A percentile compares a stretch with the other conserved stretches of the same genome.
phyloP scores from a whole-genome alignment of 108 stramenopile species.

The Fragilaria radians region DNA sequence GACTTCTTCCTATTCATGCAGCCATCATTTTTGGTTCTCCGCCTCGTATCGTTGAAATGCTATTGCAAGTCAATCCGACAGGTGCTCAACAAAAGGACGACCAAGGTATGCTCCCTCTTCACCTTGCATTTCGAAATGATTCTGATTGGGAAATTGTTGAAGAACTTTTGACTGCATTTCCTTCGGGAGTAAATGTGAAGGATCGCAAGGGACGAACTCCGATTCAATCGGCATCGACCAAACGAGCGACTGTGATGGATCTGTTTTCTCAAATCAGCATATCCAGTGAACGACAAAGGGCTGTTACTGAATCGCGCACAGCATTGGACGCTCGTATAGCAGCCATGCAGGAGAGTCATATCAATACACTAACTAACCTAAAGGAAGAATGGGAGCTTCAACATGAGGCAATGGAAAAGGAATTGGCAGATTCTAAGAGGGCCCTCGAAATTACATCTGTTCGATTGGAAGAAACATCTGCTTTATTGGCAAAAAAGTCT shows the following conservation, averaged over 20 bases:
- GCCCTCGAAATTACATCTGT: constrained; percentile 11
- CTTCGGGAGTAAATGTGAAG: constrained; percentile 55
- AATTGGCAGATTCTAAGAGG: constrained; percentile 1
- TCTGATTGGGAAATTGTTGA: constrained; percentile 47
- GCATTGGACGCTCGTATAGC: constrained; percentile 16
- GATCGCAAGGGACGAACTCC: constrained; percentile 80
- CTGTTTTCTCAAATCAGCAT: constrained; percentile 39
- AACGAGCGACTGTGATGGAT: constrained; percentile 27
- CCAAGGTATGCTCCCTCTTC: constrained; percentile 78
- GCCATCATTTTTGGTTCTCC: constrained; percentile 79
- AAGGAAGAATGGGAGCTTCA: constrained; percentile 15
- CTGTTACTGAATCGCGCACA: constrained; percentile 13
- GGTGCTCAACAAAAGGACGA: constrained; percentile 73
- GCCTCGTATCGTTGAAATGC: constrained; percentile 29
- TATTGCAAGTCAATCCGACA: constrained; percentile 49
- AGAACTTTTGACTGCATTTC: constrained; percentile 58
- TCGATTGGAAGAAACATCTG: background rate
- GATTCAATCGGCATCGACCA: constrained; percentile 35
- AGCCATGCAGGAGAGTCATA: constrained; percentile 25
- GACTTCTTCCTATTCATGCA: constrained; percentile 73
- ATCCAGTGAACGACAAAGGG: constrained; percentile 18
- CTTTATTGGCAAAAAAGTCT: background rate
- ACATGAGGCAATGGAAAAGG: constrained; percentile 7
- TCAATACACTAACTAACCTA: constrained; percentile 12
- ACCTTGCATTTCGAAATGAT: constrained; percentile 72